Percentiles rank a stretch among this genome's conserved stretches.
Conservation (phyloP, 768 basidiomycete genomes). For the Hygrophorus russula region DNA sequence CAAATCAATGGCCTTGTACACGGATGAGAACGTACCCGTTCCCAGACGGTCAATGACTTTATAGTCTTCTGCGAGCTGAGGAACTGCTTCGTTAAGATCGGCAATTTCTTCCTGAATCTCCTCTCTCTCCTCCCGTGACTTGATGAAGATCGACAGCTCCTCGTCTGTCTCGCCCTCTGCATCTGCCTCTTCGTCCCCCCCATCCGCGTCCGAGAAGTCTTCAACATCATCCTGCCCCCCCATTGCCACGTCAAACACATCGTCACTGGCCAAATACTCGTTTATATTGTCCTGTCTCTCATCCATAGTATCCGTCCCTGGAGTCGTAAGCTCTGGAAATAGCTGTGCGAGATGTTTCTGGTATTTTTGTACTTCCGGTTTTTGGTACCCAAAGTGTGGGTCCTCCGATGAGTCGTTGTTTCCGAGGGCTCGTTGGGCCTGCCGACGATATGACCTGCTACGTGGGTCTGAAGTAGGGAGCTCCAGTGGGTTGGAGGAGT, state of each 20-base stretch:
- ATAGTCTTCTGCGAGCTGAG: slow-evolving; percentile 58
- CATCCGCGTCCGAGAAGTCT: slow-evolving; percentile 19
- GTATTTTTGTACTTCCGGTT: slow-evolving; percentile 32
- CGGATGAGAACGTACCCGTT: slow-evolving; percentile 96
- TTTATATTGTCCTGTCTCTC: slow-evolving; percentile 29
- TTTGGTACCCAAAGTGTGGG: slow-evolving; percentile 26
- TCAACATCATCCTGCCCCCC: slow-evolving; percentile 18
- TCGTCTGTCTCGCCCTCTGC: slow-evolving; percentile 34
- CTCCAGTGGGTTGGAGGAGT: slow-evolving; percentile 69
- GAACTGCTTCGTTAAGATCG: slow-evolving; percentile 56
- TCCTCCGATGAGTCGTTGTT: slow-evolving; percentile 39
- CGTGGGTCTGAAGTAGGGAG: slow-evolving; percentile 48
- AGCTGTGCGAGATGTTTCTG: slow-evolving; percentile 39
- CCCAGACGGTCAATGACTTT: slow-evolving; percentile 82
- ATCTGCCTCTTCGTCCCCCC: slow-evolving; percentile 22
- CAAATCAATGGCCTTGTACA: slow-evolving; percentile 93
- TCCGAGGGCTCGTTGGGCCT: slow-evolving; percentile 18
- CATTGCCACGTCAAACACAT: slow-evolving; percentile 22
- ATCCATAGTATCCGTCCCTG: slow-evolving; percentile 14
- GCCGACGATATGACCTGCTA: slow-evolving; percentile 34
- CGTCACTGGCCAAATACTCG: slow-evolving; percentile 40
- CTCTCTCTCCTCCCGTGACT: slow-evolving; percentile 52
- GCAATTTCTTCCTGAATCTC: slow-evolving; percentile 73
- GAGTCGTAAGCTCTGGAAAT: slow-evolving; percentile 19
- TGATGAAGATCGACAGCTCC: slow-evolving; percentile 44